Percentiles rank a stretch among this genome's conserved stretches.
Conservation (phyloP, 441 rosid species). For the Populus hybrid region DNA sequence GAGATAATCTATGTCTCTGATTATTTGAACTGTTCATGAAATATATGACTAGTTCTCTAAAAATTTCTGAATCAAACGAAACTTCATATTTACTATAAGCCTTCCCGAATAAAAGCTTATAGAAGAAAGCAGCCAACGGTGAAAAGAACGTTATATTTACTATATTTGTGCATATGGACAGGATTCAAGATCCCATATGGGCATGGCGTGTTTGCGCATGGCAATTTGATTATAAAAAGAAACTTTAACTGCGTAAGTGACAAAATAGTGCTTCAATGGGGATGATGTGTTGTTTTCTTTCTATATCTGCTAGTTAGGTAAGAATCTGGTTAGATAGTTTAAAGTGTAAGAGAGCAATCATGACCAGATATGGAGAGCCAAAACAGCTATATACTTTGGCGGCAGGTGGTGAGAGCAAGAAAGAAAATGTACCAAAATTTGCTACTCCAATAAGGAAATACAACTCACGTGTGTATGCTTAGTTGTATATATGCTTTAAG, state of each 20-base stretch:
- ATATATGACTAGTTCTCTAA: neutral
- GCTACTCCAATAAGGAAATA: slow-evolving; percentile 7
- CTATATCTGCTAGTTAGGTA: neutral
- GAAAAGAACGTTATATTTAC: neutral
- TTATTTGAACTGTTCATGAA: neutral
- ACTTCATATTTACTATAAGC: neutral
- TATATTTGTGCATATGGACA: neutral
- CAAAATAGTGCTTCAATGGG: neutral
- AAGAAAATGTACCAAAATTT: slow-evolving; percentile 8
- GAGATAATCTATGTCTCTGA: neutral
- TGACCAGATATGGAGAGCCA: slow-evolving; percentile 8
- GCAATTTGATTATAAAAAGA: neutral
- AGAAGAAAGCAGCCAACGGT: neutral
- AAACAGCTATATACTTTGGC: neutral
- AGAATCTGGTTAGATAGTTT: neutral
- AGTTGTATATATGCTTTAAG: neutral
- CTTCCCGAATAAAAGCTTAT: neutral
- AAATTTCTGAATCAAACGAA: slow-evolving; percentile 1
- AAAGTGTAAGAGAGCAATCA: slow-evolving; percentile 2
- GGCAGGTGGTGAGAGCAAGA: neutral
- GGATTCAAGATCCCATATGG: neutral
- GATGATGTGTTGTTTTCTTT: neutral
- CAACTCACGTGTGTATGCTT: neutral
- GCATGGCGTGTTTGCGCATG: neutral
- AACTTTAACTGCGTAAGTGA: neutral